Conservation (phyloP, 345 rosid species). For the Eucalyptus sideroxylon region DNA sequence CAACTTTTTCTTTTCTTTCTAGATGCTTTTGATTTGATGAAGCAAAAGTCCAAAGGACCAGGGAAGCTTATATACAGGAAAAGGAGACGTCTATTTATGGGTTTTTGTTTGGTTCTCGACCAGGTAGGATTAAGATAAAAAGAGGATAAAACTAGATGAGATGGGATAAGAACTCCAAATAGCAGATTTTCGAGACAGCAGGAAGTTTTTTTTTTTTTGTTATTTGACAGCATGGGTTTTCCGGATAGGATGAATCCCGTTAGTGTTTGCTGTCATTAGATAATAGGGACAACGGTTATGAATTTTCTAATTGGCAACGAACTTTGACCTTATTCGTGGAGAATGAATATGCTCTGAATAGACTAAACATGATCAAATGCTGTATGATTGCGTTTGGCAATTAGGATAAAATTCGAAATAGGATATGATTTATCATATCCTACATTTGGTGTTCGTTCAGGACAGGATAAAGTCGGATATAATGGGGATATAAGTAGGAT, state of each 20-base stretch:
- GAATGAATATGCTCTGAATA: neutral
- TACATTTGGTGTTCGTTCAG: accelerated
- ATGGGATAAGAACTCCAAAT: neutral
- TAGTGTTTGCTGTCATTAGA: neutral
- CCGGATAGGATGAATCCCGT: neutral
- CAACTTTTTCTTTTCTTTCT: neutral
- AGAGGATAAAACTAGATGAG: neutral
- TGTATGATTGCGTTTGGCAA: accelerated
- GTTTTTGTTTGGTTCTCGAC: neutral
- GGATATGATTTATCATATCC: accelerated
- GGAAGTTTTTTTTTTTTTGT: neutral
- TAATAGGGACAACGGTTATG: neutral
- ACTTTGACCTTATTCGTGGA: neutral
- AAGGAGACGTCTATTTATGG: neutral
- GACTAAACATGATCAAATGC: neutral
- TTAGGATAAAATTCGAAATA: accelerated
- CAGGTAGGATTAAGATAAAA: neutral
- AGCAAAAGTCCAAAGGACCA: neutral
- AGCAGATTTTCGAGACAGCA: neutral
- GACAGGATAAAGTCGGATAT: accelerated
- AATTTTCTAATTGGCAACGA: neutral
- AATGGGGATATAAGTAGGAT: accelerated
- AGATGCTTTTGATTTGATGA: neutral
- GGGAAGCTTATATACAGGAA: neutral
- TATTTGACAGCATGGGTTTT: neutral